phyloP scores from a whole-genome alignment of 169 alveolate genomes.

The Plasmodium adleri region DNA sequence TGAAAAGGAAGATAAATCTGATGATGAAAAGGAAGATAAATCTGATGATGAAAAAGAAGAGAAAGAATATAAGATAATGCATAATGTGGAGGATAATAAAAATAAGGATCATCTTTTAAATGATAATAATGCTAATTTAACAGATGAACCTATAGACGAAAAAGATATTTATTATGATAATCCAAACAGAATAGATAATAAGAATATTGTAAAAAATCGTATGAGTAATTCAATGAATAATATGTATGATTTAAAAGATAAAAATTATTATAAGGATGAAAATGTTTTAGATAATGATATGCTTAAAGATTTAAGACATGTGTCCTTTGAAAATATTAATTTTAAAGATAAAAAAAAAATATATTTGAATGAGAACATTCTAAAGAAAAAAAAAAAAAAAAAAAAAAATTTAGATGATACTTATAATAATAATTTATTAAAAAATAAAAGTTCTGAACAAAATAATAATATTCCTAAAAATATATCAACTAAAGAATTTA shows the following conservation, averaged over 20 bases:
- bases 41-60: no score
- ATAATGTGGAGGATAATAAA: not conserved
- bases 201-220: not conserved
- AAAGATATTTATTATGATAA: not conserved
- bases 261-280: not conserved
- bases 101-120: not conserved
- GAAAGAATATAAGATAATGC: not conserved
- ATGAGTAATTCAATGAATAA: conserved; percentile 4
- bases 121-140: not conserved
- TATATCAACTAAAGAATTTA: not conserved
- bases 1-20: no score
- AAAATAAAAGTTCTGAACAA: not conserved
- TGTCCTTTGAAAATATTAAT: not conserved
- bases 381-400: not conserved
- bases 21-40: no score
- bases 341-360: not conserved
- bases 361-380: not conserved
- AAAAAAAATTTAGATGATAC: not conserved
- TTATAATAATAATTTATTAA: not conserved
- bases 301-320: not conserved
- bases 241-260: not conserved
- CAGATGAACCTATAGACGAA: not conserved
- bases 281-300: not conserved
- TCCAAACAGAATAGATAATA: not conserved
- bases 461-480: not conserved